Evolutionary conservation across 371 early-diverging fungal species (phyloP), one percentile per base, ranked within the genome.

Genomic region (Phascolomyces articulosus): DNA sequence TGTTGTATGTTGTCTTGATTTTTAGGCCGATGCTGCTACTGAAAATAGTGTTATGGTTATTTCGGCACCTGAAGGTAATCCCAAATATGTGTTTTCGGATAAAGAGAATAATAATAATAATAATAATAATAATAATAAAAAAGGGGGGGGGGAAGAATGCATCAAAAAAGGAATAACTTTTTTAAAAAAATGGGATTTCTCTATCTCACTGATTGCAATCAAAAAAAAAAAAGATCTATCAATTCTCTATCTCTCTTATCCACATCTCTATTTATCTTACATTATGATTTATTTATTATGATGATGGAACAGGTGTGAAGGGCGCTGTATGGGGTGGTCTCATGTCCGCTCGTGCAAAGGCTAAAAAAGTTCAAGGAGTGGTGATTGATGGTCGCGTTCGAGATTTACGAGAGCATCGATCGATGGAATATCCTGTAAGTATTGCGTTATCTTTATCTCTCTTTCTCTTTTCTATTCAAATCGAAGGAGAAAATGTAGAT

Each of bases 241-340:
- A 11, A 34, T 34, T 34, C 6, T 34, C 6, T 34, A 34, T 34
- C n/a, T n/a, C n/a, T n/a, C n/a, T n/a, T n/a, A n/a, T n/a, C n/a
- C n/a, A n/a, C n/a, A n/a, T n/a, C n/a, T n/a, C n/a, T n/a, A n/a
- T n/a, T n/a, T n/a, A n/a, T n/a, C n/a, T n/a, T n/a, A n/a, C n/a
- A n/a, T n/a, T n/a, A n/a, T n/a, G n/a, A n/a, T n/a, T n/a, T n/a
- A n/a, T n/a, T n/a, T n/a, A n/a, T n/a, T n/a, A n/a, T n/a, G n/a
- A n/a, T n/a, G n/a, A n/a, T n/a, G n/a, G n/a, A n/a, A n/a, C n/a
- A 82, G 82, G 68, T 53, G 76, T 77, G 28, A 82, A 83, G 55
- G 92, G 93, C 66, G 95, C 93, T 11, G 88, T 90, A 21, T 93
- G 91, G 89, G 95, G 95, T 18, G 93, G 93, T 6, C 77, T 93